Percentiles rank a stretch among this genome's conserved stretches.
These are phyloP conservation scores for Euphorbia schlechtendalii DNA, from an alignment of 441 rosid genomes.

Conservation along the genomic window DNA sequence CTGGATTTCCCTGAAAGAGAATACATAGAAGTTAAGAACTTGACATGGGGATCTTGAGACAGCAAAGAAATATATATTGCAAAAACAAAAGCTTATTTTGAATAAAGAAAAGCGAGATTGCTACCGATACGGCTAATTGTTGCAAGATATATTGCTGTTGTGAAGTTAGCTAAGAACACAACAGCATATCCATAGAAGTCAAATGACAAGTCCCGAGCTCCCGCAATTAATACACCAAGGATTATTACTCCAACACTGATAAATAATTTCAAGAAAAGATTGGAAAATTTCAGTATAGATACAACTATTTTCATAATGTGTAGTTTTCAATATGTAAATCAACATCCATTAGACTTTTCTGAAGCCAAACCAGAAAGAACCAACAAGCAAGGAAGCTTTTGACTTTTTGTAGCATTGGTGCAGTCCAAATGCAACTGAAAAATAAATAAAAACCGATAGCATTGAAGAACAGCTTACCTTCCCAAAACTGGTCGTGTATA, in stretches of 20 bases:
- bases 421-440: not conserved
- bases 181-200: slow-evolving; percentile 81
- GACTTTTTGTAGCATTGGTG: not conserved
- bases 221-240: slow-evolving; percentile 87
- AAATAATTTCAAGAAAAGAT: slow-evolving; percentile 38
- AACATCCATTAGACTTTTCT: not conserved
- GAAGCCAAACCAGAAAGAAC: not conserved
- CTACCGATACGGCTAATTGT: slow-evolving; percentile 88
- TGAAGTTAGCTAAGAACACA: slow-evolving; percentile 79
- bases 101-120: slow-evolving; percentile 16
- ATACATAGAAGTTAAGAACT: slow-evolving; percentile 11
- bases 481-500: slow-evolving; percentile 63
- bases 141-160: slow-evolving; percentile 90
- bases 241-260: slow-evolving; percentile 86
- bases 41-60: not conserved
- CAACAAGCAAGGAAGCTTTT: not conserved
- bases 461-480: slow-evolving; percentile 43
- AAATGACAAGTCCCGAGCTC: slow-evolving; percentile 93
- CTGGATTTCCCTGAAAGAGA: too few relatives aligned
- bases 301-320: slow-evolving; percentile 7
- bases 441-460: slow-evolving; percentile 4
- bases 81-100: too few relatives aligned
- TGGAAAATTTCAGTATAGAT: slow-evolving; percentile 22
- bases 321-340: not conserved
- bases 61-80: too few relatives aligned